A percentile compares a stretch with the other conserved stretches of the same genome.
These are phyloP conservation scores for Populus hybrid DNA, from an alignment of 441 rosid species.

Conservation along the genomic window DNA sequence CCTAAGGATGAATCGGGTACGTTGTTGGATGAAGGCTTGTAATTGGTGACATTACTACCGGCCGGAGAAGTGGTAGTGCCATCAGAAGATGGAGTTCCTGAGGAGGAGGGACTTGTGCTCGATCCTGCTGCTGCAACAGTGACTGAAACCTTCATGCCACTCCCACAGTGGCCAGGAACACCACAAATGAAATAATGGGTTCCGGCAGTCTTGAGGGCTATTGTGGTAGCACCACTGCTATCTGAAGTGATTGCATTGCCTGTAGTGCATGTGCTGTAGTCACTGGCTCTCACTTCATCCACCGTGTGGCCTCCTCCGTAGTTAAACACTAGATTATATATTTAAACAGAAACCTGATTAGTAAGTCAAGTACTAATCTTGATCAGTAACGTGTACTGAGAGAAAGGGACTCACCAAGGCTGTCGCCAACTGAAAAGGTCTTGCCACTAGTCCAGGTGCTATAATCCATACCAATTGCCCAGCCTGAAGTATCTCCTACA, in stretches of 20 bases:
- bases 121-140: slow-evolving; percentile 38
- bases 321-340: slow-evolving; percentile 49
- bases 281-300: slow-evolving; percentile 74
- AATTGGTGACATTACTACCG: background rate
- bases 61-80: slow-evolving; percentile 17
- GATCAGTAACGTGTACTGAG: background rate
- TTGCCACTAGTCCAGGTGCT: slow-evolving; percentile 58
- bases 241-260: slow-evolving; percentile 56
- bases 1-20: slow-evolving; percentile 25
- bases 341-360: slow-evolving; percentile 3
- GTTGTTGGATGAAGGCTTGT: slow-evolving; percentile 15
- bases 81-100: slow-evolving; percentile 16
- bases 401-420: slow-evolving; percentile 46
- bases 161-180: slow-evolving; percentile 52
- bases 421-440: slow-evolving; percentile 63
- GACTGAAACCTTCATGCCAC: slow-evolving; percentile 82
- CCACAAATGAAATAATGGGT: slow-evolving; percentile 72
- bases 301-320: slow-evolving; percentile 73
- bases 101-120: slow-evolving; percentile 19
- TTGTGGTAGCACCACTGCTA: slow-evolving; percentile 64
- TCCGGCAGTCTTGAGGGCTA: slow-evolving; percentile 66
- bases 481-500: slow-evolving; percentile 58
- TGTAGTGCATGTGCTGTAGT: slow-evolving; percentile 60
- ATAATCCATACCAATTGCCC: slow-evolving; percentile 68
- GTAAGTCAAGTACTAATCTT: background rate